These are phyloP conservation scores for Catunica adiposa DNA, from an alignment of 2,329 filamentous ascomycete genomes.

Conservation along the genomic window DNA sequence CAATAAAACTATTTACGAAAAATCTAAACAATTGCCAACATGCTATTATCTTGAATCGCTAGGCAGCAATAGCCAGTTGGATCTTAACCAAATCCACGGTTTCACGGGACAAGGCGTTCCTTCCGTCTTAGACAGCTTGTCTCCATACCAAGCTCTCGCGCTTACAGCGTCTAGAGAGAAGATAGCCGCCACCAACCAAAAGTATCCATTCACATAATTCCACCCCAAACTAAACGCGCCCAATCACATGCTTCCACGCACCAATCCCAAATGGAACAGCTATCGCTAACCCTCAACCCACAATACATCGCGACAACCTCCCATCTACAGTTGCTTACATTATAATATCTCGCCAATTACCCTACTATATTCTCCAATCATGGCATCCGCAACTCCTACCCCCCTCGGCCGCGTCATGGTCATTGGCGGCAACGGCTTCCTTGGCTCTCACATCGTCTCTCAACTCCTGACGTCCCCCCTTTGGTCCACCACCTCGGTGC, in stretches of 20 bases:
- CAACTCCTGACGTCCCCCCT: constrained; percentile 39
- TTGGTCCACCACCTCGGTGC: constrained; percentile 36
- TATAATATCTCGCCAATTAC: neutral
- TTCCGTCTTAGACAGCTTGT: neutral
- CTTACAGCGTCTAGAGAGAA: neutral
- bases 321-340: too few species aligned
- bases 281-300: neutral
- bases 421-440: constrained; percentile 70
- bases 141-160: neutral
- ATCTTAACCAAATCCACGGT: neutral
- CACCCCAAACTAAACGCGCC: neutral
- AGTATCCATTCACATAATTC: neutral
- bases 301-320: neutral
- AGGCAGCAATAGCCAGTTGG: neutral
- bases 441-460: constrained; percentile 68
- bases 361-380: neutral
- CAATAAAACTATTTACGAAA: neutral
- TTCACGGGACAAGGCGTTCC: neutral
- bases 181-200: neutral
- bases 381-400: constrained; percentile 1
- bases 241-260: neutral
- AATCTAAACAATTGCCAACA: neutral
- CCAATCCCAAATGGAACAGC: neutral
- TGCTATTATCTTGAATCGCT: neutral
- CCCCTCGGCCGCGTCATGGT: constrained; percentile 55